Percentiles rank a stretch among this genome's conserved stretches.
Conservation (phyloP, 208 protist genomes). For the Crithidia expoeki region DNA sequence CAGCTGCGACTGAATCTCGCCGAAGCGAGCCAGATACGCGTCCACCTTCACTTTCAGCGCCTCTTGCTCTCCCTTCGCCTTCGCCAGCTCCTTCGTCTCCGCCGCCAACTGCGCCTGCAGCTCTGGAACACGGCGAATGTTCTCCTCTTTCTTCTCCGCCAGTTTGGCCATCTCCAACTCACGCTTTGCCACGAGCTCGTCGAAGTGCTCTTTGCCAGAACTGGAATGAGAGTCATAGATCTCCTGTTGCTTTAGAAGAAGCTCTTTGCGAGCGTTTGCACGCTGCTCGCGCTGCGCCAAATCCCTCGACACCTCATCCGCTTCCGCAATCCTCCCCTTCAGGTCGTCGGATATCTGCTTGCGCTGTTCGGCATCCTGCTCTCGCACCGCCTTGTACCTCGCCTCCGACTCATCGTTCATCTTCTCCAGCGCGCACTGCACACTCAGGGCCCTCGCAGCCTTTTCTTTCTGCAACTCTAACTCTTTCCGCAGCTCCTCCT, state of each 20-base stretch:
- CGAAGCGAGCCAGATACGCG: constrained; percentile 45
- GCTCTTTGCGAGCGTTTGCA: constrained; percentile 38
- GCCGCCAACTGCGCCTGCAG: constrained; percentile 43
- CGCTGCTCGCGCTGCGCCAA: constrained; percentile 46
- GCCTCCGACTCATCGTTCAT: constrained; percentile 52
- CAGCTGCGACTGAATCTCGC: constrained; percentile 56
- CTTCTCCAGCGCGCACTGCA: constrained; percentile 48
- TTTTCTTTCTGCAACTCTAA: constrained; percentile 41
- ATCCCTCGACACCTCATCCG: constrained; percentile 47
- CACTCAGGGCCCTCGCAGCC: constrained; percentile 41
- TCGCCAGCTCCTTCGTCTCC: constrained; percentile 35
- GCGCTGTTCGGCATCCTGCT: constrained; percentile 48
- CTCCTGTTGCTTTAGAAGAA: constrained; percentile 62
- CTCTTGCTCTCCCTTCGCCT: constrained; percentile 32
- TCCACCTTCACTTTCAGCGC: constrained; percentile 54
- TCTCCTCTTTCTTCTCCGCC: constrained; percentile 40
- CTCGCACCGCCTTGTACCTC: constrained; percentile 45
- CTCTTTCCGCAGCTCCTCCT: constrained; percentile 36
- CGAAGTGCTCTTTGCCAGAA: constrained; percentile 53
- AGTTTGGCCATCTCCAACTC: constrained; percentile 55
- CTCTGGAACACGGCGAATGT: constrained; percentile 41
- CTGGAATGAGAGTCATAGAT: constrained; percentile 55
- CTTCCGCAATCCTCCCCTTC: constrained; percentile 45
- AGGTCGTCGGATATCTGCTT: constrained; percentile 45
- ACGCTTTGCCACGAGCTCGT: constrained; percentile 50